These are phyloP conservation scores for Mycena vitilis DNA, from an alignment of 768 basidiomycete species.

Conservation along the genomic window DNA sequence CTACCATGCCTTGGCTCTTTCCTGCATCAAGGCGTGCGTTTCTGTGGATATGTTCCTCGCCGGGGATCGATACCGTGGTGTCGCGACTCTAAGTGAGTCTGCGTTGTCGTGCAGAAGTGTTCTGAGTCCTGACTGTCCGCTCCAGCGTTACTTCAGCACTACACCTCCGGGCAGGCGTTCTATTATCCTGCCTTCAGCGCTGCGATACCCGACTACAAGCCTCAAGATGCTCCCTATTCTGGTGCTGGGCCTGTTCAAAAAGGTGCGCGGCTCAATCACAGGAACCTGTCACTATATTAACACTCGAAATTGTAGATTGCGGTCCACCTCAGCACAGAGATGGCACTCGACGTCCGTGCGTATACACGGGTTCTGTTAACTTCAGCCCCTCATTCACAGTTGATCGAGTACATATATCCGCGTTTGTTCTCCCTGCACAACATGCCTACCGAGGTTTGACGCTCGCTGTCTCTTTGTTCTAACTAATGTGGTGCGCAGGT, in stretches of 20 bases:
- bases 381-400: conserved; percentile 56
- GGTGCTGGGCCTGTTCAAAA: conserved; percentile 60
- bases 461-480: background rate
- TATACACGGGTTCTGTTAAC: conserved; percentile 62
- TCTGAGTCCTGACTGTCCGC: background rate
- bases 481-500: background rate
- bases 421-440: conserved; percentile 64
- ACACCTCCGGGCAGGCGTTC: conserved; percentile 76
- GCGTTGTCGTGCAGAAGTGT: background rate
- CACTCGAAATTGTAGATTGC: conserved; percentile 48
- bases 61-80: conserved; percentile 68
- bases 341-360: conserved; percentile 59
- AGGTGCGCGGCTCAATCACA: conserved; percentile 43
- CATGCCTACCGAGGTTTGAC: conserved; percentile 50
- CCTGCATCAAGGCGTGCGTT: conserved; percentile 73
- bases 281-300: background rate
- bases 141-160: conserved; percentile 70
- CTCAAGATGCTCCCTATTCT: conserved; percentile 62
- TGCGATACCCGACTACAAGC: conserved; percentile 63
- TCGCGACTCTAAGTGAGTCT: conserved; percentile 64
- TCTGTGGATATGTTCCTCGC: conserved; percentile 81
- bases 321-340: too few relatives aligned
- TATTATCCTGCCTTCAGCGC: conserved; percentile 81
- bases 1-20: conserved; percentile 78
- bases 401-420: conserved; percentile 64